Evolutionary conservation across 129 eudicot genomes (phyloP).

Genomic region (Flaveria brownii): DNA sequence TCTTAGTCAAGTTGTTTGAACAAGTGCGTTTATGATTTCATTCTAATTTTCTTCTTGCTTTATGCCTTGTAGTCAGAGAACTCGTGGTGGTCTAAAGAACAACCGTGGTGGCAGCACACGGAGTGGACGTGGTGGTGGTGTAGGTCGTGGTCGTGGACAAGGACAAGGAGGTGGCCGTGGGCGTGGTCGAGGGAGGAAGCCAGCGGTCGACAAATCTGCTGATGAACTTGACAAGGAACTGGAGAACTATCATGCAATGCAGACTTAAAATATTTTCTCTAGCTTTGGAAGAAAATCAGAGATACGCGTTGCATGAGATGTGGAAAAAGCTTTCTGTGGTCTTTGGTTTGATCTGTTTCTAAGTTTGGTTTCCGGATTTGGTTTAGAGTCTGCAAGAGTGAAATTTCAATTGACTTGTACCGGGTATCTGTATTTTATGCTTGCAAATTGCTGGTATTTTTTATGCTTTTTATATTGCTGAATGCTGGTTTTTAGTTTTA

Average conservation of each 20-base stretch:
- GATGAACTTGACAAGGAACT: constrained; percentile 92
- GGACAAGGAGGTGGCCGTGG: constrained; percentile 48
- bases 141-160: constrained; percentile 47
- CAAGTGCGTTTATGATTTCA: neutral
- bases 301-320: constrained; percentile 32
- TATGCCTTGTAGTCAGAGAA: constrained; percentile 46
- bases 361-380: constrained; percentile 9
- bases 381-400: constrained; percentile 4
- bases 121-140: constrained; percentile 40
- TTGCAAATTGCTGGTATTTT: constrained; percentile 15
- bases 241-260: constrained; percentile 86
- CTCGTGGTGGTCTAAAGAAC: constrained; percentile 47
- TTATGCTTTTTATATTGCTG: neutral
- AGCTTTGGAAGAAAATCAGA: neutral
- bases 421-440: constrained; percentile 16
- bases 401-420: neutral
- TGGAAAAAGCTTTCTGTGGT: constrained; percentile 33
- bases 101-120: constrained; percentile 35
- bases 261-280: constrained; percentile 19
- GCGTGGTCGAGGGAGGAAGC: constrained; percentile 58
- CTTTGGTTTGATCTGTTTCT: neutral
- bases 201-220: constrained; percentile 59
- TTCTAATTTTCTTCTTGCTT: neutral
- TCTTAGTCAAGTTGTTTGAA: neutral
- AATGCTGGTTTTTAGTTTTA: neutral